Evolutionary conservation across 2,329 filamentous ascomycete genomes (phyloP), one percentile per base, ranked within the genome.

Genomic region (Aspergillus texensis): DNA sequence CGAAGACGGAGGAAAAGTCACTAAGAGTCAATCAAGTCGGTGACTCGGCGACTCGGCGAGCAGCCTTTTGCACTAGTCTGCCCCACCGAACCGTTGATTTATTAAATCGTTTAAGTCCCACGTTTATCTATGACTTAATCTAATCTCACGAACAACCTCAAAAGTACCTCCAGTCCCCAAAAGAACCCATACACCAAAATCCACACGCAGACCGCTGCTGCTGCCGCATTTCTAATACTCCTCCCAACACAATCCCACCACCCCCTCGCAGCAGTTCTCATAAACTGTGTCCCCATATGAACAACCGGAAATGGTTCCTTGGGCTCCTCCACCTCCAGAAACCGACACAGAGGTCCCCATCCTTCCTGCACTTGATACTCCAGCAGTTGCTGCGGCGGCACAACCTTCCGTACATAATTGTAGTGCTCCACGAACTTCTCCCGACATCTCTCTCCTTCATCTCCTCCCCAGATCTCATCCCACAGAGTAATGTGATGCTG

Each of bases 321-420:
- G 3, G 65, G 64, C 58, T 62, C 53, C 64, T 67, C 61, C 45
- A 64, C 58, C 28, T 62, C 65, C 50, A 67, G 28, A 55, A 67
- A 67, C 45, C 45, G 60, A 56, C 60, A 63, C 54, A 67, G 41
- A 4, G 63, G 64, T 1, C 21, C 58, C 65, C 65, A 67, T 24
- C 65, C 65, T 60, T 67, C 65, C 57, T 67, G 65, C 61, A 67
- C 65, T 67, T 67, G 55, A 65, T 41, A 41, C 39, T 41, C 39
- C 39, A 41, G 39, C 39, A 41, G 39, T 41, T 3, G 39, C 39
- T 9, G 6, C 3, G 39, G 39, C 39, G 39, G 16, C 19, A 41
- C 39, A 41, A n/a, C 39, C 19, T 41, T 41, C 6, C 16, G 19
- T n/a, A 41, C 39, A n/a, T 41, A n/a, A 41, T n/a, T 41, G 39